phyloP scores from a whole-genome alignment of 73 alveolate genomes.

The Blepharisma stoltei region DNA sequence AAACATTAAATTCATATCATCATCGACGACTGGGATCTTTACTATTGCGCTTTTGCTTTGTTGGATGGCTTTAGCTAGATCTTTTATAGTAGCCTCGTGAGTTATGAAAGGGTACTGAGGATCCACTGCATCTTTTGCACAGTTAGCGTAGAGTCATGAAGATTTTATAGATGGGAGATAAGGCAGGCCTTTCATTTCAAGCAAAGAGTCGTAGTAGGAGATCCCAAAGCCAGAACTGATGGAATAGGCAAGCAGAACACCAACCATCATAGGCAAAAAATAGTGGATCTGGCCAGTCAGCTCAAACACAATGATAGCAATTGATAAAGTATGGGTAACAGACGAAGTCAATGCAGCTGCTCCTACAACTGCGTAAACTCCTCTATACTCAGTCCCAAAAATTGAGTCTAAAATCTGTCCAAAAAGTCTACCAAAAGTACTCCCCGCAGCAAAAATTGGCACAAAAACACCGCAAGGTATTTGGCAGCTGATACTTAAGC shows the following conservation, averaged over 20 bases:
- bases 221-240: conserved; percentile 68
- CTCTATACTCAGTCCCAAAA: conserved; percentile 45
- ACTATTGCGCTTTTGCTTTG: conserved; percentile 27
- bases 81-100: conserved; percentile 34
- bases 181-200: conserved; percentile 80
- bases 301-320: conserved; percentile 90
- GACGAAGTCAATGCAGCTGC: conserved; percentile 88
- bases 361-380: conserved; percentile 75
- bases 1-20: conserved; percentile 25
- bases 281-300: conserved; percentile 77
- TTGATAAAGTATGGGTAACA: conserved; percentile 84
- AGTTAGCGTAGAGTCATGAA: conserved; percentile 51
- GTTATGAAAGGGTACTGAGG: conserved; percentile 35
- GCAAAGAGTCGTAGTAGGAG: conserved; percentile 75
- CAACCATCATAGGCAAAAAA: conserved; percentile 72
- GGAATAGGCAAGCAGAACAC: conserved; percentile 75
- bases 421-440: conserved; percentile 78
- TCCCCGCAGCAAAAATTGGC: conserved; percentile 81
- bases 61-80: conserved; percentile 31
- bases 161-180: conserved; percentile 79
- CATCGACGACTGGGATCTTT: conserved; percentile 48
- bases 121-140: conserved; percentile 78
- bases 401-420: conserved; percentile 61
- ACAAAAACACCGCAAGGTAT: conserved; percentile 85
- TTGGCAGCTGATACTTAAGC: conserved; percentile 67